phyloP scores from a whole-genome alignment of 805 yeast genomes.

The Ogataea philodendri region DNA sequence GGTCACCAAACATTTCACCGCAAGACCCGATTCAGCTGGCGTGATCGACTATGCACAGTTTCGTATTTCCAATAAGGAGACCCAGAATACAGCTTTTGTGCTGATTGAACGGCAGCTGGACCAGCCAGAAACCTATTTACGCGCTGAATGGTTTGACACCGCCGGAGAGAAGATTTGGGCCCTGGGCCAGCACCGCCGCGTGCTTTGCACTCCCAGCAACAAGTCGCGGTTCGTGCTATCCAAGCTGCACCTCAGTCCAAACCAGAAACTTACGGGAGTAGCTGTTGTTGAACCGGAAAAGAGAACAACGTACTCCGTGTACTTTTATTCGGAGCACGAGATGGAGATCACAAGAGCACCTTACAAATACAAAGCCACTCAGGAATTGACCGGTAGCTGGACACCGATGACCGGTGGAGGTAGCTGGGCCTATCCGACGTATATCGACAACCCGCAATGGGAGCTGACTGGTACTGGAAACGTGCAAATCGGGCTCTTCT shows the following conservation, averaged over 20 bases:
- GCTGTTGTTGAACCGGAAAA: conserved; percentile 14
- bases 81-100: conserved; percentile 40
- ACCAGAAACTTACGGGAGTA: conserved; percentile 22
- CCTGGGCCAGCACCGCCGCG: conserved; percentile 5
- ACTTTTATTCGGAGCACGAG: conserved; percentile 10
- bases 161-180: conserved; percentile 32
- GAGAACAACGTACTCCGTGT: conserved; percentile 11
- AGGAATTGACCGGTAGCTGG: conserved; percentile 44
- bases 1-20: conserved; percentile 19
- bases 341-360: conserved; percentile 12
- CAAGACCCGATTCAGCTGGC: conserved; percentile 34
- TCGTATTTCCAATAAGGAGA: conserved; percentile 35
- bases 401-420: conserved; percentile 48
- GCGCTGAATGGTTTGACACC: conserved; percentile 29
- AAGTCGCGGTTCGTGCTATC: conserved; percentile 35
- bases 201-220: conserved; percentile 23
- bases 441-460: conserved; percentile 56
- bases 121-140: conserved; percentile 14
- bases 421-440: conserved; percentile 46
- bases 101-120: conserved; percentile 50
- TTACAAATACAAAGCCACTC: conserved; percentile 19
- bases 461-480: conserved; percentile 20
- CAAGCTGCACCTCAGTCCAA: conserved; percentile 19
- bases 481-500: conserved; percentile 2
- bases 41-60: conserved; percentile 35